These are phyloP conservation scores for Corynascus novoguineensis DNA, from an alignment of 495 filamentous ascomycete species.

Conservation along the genomic window DNA sequence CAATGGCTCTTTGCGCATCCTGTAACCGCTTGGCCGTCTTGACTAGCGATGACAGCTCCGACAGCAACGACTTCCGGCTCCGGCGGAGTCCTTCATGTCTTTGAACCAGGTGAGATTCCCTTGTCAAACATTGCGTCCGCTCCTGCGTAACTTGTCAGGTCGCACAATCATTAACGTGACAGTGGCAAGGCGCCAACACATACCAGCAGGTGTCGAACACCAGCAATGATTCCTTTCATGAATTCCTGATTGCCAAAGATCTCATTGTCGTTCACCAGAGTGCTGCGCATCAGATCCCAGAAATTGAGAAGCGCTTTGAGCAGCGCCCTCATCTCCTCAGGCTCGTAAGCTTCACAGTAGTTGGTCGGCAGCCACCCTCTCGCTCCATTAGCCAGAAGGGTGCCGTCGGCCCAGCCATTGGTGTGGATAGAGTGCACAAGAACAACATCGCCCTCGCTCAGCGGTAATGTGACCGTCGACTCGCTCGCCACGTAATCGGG, in stretches of 20 bases:
- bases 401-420: constrained; percentile 99
- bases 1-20: constrained; percentile 47
- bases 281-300: constrained; percentile 80
- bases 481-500: constrained; percentile 61
- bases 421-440: constrained; percentile 95
- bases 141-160: constrained; percentile 51
- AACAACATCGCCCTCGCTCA: constrained; percentile 87
- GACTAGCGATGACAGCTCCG: constrained; percentile 83
- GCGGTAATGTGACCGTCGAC: constrained; percentile 78
- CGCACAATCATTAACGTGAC: neutral
- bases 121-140: constrained; percentile 77
- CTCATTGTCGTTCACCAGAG: constrained; percentile 55
- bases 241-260: constrained; percentile 83
- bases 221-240: constrained; percentile 86
- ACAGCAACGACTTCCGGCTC: constrained; percentile 77
- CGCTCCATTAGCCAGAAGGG: constrained; percentile 78
- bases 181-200: constrained; percentile 32
- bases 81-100: constrained; percentile 69
- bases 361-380: constrained; percentile 98
- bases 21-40: constrained; percentile 79
- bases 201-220: constrained; percentile 85
- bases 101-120: constrained; percentile 69
- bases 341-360: constrained; percentile 93
- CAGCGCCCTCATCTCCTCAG: constrained; percentile 74
- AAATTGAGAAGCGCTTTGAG: constrained; percentile 84